Conservation (phyloP, 805 yeast genomes). For the Wickerhamomyces pijperi region DNA sequence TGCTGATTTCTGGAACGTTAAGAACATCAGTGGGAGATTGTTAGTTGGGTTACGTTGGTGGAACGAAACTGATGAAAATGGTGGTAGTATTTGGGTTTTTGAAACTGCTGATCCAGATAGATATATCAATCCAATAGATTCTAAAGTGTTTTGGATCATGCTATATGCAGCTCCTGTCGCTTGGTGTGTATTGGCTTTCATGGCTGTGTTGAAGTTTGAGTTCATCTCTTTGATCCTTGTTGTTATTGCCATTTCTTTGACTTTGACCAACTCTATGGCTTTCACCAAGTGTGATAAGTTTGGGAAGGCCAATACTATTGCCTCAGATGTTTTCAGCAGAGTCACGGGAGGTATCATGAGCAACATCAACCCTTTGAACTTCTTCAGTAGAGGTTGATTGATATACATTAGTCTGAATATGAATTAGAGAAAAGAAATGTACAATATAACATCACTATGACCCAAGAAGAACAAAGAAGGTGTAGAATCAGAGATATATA, state of each 20-base stretch:
- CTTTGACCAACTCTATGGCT: slow-evolving; percentile 78
- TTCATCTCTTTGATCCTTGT: slow-evolving; percentile 56
- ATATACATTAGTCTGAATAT: too few species aligned
- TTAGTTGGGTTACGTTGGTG: slow-evolving; percentile 94
- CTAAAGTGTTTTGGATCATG: slow-evolving; percentile 78
- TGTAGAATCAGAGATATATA: too few species aligned
- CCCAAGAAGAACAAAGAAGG: too few species aligned
- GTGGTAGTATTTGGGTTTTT: slow-evolving; percentile 61
- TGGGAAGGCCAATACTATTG: slow-evolving; percentile 67
- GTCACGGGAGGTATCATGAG: slow-evolving; percentile 35
- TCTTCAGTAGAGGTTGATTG: not conserved
- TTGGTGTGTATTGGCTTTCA: slow-evolving; percentile 65
- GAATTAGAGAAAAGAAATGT: too few species aligned
- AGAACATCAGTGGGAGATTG: slow-evolving; percentile 82
- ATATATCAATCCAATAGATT: slow-evolving; percentile 81
- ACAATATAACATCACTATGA: too few species aligned
- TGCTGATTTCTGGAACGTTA: slow-evolving; percentile 89
- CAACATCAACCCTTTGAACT: slow-evolving; percentile 27
- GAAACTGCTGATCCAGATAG: slow-evolving; percentile 70
- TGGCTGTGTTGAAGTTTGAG: slow-evolving; percentile 72
- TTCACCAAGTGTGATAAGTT: slow-evolving; percentile 89
- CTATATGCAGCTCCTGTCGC: slow-evolving; percentile 63
- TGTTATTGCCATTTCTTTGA: slow-evolving; percentile 56
- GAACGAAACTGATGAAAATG: slow-evolving; percentile 64
- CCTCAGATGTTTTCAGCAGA: slow-evolving; percentile 43